Evolutionary conservation across 1,284 basidiomycete genomes (phyloP).

Genomic region (Melampsora larici-populina): DNA sequence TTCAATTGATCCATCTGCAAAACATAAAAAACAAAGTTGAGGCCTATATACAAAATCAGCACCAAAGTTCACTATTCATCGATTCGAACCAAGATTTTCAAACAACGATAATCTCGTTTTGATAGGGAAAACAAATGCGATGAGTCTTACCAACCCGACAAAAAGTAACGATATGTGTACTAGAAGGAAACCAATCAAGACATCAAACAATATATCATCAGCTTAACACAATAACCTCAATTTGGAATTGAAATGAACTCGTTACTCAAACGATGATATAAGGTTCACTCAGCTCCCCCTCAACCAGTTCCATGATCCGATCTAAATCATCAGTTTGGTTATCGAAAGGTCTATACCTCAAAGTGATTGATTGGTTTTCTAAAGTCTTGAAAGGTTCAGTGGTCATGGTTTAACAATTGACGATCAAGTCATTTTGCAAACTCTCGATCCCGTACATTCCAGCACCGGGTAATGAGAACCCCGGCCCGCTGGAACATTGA

Average conservation of each 20-base stretch:
- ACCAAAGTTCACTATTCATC: background rate
- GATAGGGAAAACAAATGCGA: background rate
- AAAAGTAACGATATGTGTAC: conserved; percentile 68
- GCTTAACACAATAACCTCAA: background rate
- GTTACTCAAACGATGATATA: conserved; percentile 77
- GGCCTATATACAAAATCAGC: conserved; percentile 64
- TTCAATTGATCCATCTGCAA: conserved; percentile 45
- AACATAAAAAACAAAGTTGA: conserved; percentile 74
- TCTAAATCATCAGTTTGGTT: conserved; percentile 18
- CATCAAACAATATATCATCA: background rate
- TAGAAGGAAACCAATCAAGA: background rate
- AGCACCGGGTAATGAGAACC: too few species aligned
- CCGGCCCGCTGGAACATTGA: too few species aligned
- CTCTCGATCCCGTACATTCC: background rate
- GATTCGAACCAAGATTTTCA: background rate
- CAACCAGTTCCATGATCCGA: conserved; percentile 72
- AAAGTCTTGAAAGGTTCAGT: background rate
- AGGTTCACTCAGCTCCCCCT: conserved; percentile 87
- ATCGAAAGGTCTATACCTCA: conserved; percentile 27
- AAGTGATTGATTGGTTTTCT: background rate
- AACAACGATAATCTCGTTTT: background rate
- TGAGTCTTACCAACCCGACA: conserved; percentile 76
- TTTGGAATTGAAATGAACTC: background rate
- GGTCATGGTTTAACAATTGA: too few species aligned
- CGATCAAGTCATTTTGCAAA: background rate